Evolutionary conservation across 2,329 filamentous ascomycete genomes (phyloP), one percentile per base, ranked within the genome.

Genomic region (Sphaerulina populicola): DNA sequence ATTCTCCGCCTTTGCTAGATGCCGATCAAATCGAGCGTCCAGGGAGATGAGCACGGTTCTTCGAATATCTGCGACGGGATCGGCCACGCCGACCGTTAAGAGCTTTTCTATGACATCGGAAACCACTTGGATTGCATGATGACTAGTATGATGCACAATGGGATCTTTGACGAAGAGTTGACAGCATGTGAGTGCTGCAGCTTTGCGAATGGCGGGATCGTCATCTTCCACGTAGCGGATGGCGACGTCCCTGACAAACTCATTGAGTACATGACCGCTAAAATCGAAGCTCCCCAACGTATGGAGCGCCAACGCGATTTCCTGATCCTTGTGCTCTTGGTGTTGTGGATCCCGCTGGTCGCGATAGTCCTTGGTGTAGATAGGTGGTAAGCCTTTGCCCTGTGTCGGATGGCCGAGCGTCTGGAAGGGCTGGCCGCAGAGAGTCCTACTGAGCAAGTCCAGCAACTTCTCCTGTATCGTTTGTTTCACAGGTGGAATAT

Each of bases 281-380:
- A 98, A 98, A 68, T 98, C 93, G 63, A 98, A 98, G 66, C 89
- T 96, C n/a, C 93, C 94, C 0, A 98, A 76, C 0, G 94, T 98
- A 63, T 94, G 90, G 12, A 98, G 77, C 3, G 93, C 93, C 47
- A 98, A 76, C 57, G 94, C 94, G 56, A 98, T 87, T 66, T 98
- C 91, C 7, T 83, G 77, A 66, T 94, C 90, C 53, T 85, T 75
- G 48, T 77, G 82, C 60, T 94, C 88, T 56, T 88, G 83, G n/a
- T 85, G 84, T 42, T 85, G 78, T 0, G 86, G 83, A 58, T 94
- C 88, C 64, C 93, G 88, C 53, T 83, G 86, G 61, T 97, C 93
- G 61, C 90, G 90, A 14, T 66, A 62, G 12, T 67, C 66, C 44
- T 64, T 66, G 11, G 86, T 81, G 64, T 91, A 89, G 52, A 91